These are phyloP conservation scores for Zygotorulaspora florentina DNA, from an alignment of 805 yeast genomes.

Conservation along the genomic window DNA sequence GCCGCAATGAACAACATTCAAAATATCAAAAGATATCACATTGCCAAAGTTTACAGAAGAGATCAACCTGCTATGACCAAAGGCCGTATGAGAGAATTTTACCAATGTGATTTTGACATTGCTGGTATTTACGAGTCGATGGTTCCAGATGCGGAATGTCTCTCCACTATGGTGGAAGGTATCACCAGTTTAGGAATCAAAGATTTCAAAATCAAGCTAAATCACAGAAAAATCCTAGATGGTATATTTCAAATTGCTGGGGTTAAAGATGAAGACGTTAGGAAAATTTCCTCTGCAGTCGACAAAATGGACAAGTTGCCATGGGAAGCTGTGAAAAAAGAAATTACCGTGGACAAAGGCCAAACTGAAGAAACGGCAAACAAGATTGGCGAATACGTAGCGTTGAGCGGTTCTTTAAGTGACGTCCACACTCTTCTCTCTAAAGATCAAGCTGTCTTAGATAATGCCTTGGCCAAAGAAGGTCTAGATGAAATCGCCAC, in stretches of 20 bases:
- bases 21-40: constrained; percentile 88
- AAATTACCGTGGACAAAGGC: constrained; percentile 86
- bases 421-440: constrained; percentile 56
- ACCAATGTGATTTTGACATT: constrained; percentile 96
- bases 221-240: constrained; percentile 93
- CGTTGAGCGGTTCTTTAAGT: constrained; percentile 69
- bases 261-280: constrained; percentile 87
- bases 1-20: constrained; percentile 94
- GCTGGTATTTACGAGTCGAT: constrained; percentile 90
- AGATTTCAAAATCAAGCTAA: constrained; percentile 87
- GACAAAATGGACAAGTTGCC: constrained; percentile 94
- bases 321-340: constrained; percentile 90
- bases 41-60: constrained; percentile 97
- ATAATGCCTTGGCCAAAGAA: constrained; percentile 67
- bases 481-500: constrained; percentile 80
- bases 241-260: constrained; percentile 96
- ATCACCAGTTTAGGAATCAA: constrained; percentile 74
- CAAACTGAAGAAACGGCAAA: constrained; percentile 92
- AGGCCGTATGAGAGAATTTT: constrained; percentile 99
- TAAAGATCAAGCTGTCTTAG: constrained; percentile 51
- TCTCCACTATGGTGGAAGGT: constrained; percentile 81
- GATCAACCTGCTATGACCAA: constrained; percentile 99
- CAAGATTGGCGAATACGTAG: constrained; percentile 86
- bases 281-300: constrained; percentile 91
- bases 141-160: constrained; percentile 94